These are phyloP conservation scores for Pyropia haitanensis DNA, from an alignment of 23 red algal species.

Conservation along the genomic window DNA sequence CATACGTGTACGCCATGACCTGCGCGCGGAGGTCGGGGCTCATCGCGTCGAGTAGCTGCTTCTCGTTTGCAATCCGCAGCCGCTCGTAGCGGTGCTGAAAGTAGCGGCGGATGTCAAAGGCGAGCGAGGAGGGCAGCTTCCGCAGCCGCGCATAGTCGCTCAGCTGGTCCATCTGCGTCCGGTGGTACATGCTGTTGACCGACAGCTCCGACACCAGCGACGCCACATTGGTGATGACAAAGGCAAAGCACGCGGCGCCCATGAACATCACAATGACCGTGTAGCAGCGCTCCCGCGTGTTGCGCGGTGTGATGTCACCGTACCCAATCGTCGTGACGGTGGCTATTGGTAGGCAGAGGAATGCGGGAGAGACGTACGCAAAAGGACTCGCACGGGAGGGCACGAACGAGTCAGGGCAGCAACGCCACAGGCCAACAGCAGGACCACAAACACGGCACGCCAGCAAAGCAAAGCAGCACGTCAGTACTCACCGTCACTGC, in stretches of 20 bases:
- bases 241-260: conserved; percentile 59
- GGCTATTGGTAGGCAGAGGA: not conserved
- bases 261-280: conserved; percentile 64
- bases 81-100: conserved; percentile 21
- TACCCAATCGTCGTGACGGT: conserved; percentile 76
- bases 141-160: conserved; percentile 16
- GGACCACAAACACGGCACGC: too few relatives aligned
- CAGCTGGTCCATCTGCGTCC: conserved; percentile 40
- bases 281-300: conserved; percentile 38
- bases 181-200: conserved; percentile 23
- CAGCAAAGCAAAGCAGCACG: too few relatives aligned
- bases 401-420: too few relatives aligned
- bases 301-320: conserved; percentile 57
- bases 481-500: too few relatives aligned
- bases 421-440: too few relatives aligned
- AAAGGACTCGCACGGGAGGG: too few relatives aligned
- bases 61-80: conserved; percentile 17
- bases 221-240: conserved; percentile 43
- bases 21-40: conserved; percentile 19
- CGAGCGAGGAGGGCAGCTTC: conserved; percentile 22
- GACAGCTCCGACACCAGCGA: conserved; percentile 28
- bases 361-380: too few relatives aligned
- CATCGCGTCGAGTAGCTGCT: conserved; percentile 22
- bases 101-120: conserved; percentile 21
- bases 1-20: conserved; percentile 23